phyloP scores from a whole-genome alignment of 2,329 filamentous ascomycete genomes.

The Exserohilum rostratum region DNA sequence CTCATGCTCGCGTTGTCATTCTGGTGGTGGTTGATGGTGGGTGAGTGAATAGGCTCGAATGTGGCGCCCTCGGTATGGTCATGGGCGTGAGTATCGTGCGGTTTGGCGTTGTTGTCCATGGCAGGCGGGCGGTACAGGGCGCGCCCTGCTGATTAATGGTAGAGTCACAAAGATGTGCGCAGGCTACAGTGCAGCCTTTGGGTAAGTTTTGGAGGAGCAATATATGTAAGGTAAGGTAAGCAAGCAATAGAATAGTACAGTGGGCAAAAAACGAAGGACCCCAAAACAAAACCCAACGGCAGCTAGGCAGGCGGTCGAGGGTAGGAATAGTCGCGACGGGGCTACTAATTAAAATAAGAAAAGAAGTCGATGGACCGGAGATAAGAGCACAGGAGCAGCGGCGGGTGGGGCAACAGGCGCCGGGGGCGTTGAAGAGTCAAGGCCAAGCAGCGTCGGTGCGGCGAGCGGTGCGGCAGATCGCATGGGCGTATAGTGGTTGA shows the following conservation, averaged over 20 bases:
- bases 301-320: not conserved
- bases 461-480: conserved; percentile 13
- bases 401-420: not conserved
- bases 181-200: not conserved
- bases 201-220: too few relatives aligned
- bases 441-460: conserved; percentile 9
- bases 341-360: conserved; percentile 18
- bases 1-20: conserved; percentile 26
- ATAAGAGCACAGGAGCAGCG: conserved; percentile 21
- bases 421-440: conserved; percentile 12
- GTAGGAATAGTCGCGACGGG: conserved; percentile 3
- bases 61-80: conserved; percentile 33
- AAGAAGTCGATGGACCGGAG: conserved; percentile 15
- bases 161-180: not conserved
- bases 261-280: too few relatives aligned
- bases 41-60: conserved; percentile 40
- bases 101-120: conserved; percentile 37
- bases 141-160: conserved; percentile 17
- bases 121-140: conserved; percentile 22
- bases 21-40: conserved; percentile 22
- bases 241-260: too few relatives aligned
- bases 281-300: not conserved
- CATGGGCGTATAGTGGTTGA: conserved; percentile 2
- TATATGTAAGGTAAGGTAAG: too few relatives aligned
- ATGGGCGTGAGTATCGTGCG: conserved; percentile 25